Conservation (phyloP, 106 monocot species). For the Phalaenopsis aphrodite region DNA sequence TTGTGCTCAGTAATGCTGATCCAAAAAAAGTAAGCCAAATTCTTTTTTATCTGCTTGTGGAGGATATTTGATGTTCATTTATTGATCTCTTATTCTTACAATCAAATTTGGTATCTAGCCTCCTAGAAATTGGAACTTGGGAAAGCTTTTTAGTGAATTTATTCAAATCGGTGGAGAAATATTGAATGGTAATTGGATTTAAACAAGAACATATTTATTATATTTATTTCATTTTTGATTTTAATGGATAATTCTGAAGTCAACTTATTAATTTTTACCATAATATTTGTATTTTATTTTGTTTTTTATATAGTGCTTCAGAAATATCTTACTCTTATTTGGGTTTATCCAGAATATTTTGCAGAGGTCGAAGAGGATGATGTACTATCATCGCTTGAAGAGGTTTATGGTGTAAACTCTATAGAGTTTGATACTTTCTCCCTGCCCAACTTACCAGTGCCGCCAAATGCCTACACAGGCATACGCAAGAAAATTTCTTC, state of each 20-base stretch:
- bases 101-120: constrained; percentile 30
- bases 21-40: constrained; percentile 45
- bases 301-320: neutral
- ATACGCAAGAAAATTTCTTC: constrained; percentile 73
- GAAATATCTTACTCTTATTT: neutral
- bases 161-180: constrained; percentile 51
- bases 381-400: constrained; percentile 55
- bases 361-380: constrained; percentile 37
- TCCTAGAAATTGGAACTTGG: constrained; percentile 69
- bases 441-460: constrained; percentile 60
- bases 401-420: constrained; percentile 27
- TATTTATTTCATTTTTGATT: neutral
- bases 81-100: constrained; percentile 6
- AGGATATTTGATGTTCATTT: neutral
- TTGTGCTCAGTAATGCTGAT: constrained; percentile 59
- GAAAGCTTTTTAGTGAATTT: constrained; percentile 71
- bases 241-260: neutral
- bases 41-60: neutral
- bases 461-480: constrained; percentile 67
- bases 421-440: constrained; percentile 44
- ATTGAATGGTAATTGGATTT: constrained; percentile 46
- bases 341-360: constrained; percentile 37
- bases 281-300: neutral
- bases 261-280: neutral
- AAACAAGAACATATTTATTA: neutral